Evolutionary conservation across 495 filamentous ascomycete species (phyloP), one percentile per base, ranked within the genome.

Genomic region (Penicillium arizonense): DNA sequence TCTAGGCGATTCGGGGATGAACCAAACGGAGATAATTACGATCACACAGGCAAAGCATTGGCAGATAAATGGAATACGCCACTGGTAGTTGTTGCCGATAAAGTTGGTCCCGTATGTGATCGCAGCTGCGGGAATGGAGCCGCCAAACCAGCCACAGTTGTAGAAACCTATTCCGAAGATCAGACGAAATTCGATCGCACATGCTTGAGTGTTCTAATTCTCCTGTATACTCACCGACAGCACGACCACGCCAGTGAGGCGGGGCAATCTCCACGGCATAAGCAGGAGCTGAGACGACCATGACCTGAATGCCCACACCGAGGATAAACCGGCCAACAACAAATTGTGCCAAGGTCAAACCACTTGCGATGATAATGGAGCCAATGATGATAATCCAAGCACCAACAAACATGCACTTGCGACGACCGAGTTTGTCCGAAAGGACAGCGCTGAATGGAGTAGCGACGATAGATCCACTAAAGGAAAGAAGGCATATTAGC

Each of bases 231-330:
- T 46, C 35, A 82, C 83, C 34, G 83, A 71, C 45, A 80, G 81
- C 65, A 56, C 44, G 65, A 18, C 86, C 87, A 56, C 89, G 82
- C 69, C 83, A 88, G 16, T 83, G 82, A 4, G 89, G 88, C 49
- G 89, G 88, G 12, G 85, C 76, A 60, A 91, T 87, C 66, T 92
- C 89, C 21, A 87, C 82, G 18, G 89, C 84, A 57, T 91, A 92
- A 20, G 85, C 82, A 1, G 87, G 89, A 1, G 86, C 89, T 5
- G 88, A 87, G n/a, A 88, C 80, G 26, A 83, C 78, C 56, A 82
- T 81, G 42, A 90, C 80, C 34, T 82, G 80, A 35, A 90, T 86
- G 12, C 88, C 88, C 52, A 89, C 86, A 12, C 88, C 88, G 26
- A 94, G 81, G 10, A 91, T 61, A 63, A 91, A 89, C 3, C 89